A percentile compares a stretch with the other conserved stretches of the same genome.
phyloP scores from a whole-genome alignment of 139 green algal species.

The Coccomyxa sp. region DNA sequence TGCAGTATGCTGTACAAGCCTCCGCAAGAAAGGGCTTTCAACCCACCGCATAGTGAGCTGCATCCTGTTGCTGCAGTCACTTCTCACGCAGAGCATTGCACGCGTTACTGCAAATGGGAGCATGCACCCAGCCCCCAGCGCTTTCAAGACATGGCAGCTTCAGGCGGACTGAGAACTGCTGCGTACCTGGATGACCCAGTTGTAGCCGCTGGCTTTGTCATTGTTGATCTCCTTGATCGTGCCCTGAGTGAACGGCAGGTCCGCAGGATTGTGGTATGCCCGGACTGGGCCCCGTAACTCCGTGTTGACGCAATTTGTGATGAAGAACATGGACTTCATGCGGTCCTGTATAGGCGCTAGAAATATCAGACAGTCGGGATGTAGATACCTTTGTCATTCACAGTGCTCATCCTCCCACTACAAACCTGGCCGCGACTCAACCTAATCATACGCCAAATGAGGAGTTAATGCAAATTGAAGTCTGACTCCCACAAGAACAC shows the following conservation, averaged over 20 bases:
- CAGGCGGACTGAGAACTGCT: no score
- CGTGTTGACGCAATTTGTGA: neutral
- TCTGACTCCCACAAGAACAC: neutral
- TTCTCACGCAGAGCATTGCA: no score
- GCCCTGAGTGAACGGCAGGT: neutral
- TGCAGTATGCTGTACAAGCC: no score
- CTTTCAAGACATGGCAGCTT: no score
- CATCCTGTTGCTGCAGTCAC: no score
- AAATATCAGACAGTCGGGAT: no score
- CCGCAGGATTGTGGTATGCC: neutral
- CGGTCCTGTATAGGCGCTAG: neutral
- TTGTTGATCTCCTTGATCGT: neutral
- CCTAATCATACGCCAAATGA: neutral
- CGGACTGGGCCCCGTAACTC: neutral
- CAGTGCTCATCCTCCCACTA: no score
- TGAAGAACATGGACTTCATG: neutral
- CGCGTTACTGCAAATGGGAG: no score
- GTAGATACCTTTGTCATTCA: neutral
- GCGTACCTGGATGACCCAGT: neutral
- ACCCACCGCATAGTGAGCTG: no score
- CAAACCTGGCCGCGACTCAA: neutral
- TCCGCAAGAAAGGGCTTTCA: no score
- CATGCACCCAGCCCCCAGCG: no score
- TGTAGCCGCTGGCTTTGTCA: neutral
- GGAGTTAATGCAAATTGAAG: neutral